Evolutionary conservation across 2,329 filamentous ascomycete species (phyloP).

Genomic region (Colletotrichum acutatum): DNA sequence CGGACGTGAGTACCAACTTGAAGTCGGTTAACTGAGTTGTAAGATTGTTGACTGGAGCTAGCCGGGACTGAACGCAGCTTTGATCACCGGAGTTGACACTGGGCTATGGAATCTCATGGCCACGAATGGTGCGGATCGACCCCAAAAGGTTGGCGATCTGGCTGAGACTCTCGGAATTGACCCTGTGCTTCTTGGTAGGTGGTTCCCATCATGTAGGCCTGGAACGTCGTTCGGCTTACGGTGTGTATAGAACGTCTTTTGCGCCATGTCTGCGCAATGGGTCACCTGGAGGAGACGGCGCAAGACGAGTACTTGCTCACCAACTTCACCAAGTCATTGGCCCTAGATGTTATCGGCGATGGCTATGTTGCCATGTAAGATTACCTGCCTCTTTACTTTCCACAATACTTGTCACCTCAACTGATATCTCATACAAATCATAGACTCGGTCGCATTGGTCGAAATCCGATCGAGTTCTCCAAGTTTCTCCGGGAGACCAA

Average conservation of each 20-base stretch:
- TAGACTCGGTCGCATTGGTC: slow-evolving; percentile 25
- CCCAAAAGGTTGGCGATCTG: slow-evolving; percentile 46
- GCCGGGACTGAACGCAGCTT: slow-evolving; percentile 39
- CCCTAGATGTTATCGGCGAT: slow-evolving; percentile 46
- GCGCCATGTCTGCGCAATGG: slow-evolving; percentile 51
- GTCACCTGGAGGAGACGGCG: slow-evolving; percentile 49
- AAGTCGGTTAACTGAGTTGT: background rate
- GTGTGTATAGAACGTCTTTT: slow-evolving; percentile 42
- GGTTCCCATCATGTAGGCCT: fast-evolving
- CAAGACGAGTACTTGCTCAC: slow-evolving; percentile 49
- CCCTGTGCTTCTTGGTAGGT: slow-evolving; percentile 14
- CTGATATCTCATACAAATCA: background rate
- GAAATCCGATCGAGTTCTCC: slow-evolving; percentile 42
- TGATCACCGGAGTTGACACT: slow-evolving; percentile 46
- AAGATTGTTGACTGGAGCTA: background rate
- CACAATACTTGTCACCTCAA: background rate
- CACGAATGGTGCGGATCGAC: slow-evolving; percentile 38
- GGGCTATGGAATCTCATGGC: slow-evolving; percentile 49
- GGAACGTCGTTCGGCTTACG: background rate
- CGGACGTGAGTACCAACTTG: slow-evolving; percentile 44
- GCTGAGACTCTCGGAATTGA: slow-evolving; percentile 43
- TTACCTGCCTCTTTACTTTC: background rate
- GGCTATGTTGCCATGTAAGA: slow-evolving; percentile 47
- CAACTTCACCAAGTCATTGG: slow-evolving; percentile 50
- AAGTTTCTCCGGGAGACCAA: slow-evolving; percentile 43